Percentiles rank a stretch among this genome's conserved stretches.
These are phyloP conservation scores for Ogataea minuta DNA, from an alignment of 805 yeast species.

Conservation along the genomic window DNA sequence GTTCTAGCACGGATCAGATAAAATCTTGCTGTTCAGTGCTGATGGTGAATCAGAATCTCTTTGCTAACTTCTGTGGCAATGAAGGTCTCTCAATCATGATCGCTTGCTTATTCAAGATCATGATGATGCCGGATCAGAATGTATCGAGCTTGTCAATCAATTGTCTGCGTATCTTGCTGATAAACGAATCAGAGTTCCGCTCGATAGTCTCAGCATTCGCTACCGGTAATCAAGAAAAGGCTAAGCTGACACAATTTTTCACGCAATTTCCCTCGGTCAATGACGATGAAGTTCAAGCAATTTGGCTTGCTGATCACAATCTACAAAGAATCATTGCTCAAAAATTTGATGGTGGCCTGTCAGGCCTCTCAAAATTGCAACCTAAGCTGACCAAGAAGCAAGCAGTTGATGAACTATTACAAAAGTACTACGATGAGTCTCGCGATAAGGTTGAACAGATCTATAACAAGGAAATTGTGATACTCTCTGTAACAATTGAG, in stretches of 20 bases:
- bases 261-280: conserved; percentile 13
- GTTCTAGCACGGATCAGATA: conserved; percentile 3
- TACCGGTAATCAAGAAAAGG: background rate
- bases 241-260: conserved; percentile 4
- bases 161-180: conserved; percentile 22
- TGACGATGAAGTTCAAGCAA: conserved; percentile 23
- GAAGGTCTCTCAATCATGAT: conserved; percentile 15
- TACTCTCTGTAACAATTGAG: conserved; percentile 39
- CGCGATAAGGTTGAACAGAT: conserved; percentile 2
- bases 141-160: conserved; percentile 23
- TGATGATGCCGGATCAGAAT: conserved; percentile 10
- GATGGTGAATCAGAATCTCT: conserved; percentile 20
- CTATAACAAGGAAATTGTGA: conserved; percentile 30
- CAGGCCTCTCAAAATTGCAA: conserved; percentile 1
- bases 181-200: conserved; percentile 7
- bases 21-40: conserved; percentile 25
- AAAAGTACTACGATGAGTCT: background rate
- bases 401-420: conserved; percentile 4
- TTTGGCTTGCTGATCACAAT: conserved; percentile 10
- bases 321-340: conserved; percentile 10
- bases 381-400: conserved; percentile 3
- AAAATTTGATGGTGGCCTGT: conserved; percentile 9
- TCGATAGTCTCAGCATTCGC: background rate
- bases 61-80: conserved; percentile 9
- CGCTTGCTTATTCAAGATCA: conserved; percentile 15